Percentiles rank a stretch among this genome's conserved stretches.
Evolutionary conservation across 257 asterid genomes (phyloP).

Genomic region (Solanum ahanhuiri): DNA sequence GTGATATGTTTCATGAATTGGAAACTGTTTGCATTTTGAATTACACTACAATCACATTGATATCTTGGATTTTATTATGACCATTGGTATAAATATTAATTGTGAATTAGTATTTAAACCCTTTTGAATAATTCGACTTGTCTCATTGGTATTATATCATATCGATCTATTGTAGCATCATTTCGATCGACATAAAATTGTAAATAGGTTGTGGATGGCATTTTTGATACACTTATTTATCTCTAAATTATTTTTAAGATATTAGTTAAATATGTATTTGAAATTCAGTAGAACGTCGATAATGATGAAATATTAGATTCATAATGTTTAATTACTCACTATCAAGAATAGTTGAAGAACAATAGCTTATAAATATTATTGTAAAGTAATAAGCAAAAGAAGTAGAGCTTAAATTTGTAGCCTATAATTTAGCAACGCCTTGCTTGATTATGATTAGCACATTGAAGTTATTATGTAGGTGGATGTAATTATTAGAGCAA

Average conservation of each 20-base stretch:
- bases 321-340: too few species aligned
- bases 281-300: not conserved
- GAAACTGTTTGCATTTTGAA: not conserved
- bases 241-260: not conserved
- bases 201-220: not conserved
- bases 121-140: not conserved
- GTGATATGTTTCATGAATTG: not conserved
- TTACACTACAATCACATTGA: not conserved
- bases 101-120: not conserved
- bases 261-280: not conserved
- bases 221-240: not conserved
- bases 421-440: not conserved
- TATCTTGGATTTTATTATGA: not conserved
- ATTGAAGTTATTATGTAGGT: not conserved
- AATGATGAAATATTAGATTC: too few species aligned
- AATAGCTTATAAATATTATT: not conserved
- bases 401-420: not conserved
- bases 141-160: not conserved
- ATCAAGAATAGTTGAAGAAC: not conserved
- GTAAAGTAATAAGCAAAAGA: not conserved
- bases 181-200: not conserved
- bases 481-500: not conserved
- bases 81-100: not conserved
- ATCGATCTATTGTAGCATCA: not conserved
- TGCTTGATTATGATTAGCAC: not conserved